Conservation (phyloP, 2,329 filamentous ascomycete species). For the Trichoderma lentiforme region DNA sequence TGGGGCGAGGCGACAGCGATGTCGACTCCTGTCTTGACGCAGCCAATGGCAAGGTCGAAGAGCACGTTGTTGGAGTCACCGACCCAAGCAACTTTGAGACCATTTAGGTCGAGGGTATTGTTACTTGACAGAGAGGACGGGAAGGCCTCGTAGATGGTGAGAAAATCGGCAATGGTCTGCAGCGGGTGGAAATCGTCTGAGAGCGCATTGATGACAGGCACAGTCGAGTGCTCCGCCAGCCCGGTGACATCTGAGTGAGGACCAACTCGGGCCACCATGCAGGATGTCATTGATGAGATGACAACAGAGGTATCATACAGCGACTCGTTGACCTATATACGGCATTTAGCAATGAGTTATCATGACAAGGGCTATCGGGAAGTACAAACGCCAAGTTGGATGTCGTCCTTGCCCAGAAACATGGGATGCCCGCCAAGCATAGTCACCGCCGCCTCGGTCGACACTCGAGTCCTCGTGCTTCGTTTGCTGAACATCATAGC, state of each 20-base stretch:
- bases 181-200: constrained; percentile 91
- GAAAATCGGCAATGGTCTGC: constrained; percentile 89
- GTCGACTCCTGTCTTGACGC: constrained; percentile 81
- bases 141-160: constrained; percentile 82
- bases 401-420: constrained; percentile 95
- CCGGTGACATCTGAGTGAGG: constrained; percentile 71
- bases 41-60: constrained; percentile 86
- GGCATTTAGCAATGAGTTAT: constrained; percentile 10
- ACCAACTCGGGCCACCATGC: constrained; percentile 76
- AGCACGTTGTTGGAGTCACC: constrained; percentile 97
- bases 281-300: constrained; percentile 89
- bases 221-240: constrained; percentile 68
- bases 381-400: constrained; percentile 76
- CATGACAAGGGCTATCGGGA: not conserved
- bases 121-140: constrained; percentile 42
- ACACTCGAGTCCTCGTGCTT: constrained; percentile 88
- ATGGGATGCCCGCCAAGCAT: constrained; percentile 89
- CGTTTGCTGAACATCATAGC: constrained; percentile 98
- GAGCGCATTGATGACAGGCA: constrained; percentile 83
- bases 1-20: constrained; percentile 82
- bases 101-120: constrained; percentile 64
- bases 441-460: constrained; percentile 87
- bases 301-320: constrained; percentile 89
- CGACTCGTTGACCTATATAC: constrained; percentile 75
- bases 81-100: constrained; percentile 91